Conservation (phyloP, 805 yeast genomes). For the Clavispora santaluciae region DNA sequence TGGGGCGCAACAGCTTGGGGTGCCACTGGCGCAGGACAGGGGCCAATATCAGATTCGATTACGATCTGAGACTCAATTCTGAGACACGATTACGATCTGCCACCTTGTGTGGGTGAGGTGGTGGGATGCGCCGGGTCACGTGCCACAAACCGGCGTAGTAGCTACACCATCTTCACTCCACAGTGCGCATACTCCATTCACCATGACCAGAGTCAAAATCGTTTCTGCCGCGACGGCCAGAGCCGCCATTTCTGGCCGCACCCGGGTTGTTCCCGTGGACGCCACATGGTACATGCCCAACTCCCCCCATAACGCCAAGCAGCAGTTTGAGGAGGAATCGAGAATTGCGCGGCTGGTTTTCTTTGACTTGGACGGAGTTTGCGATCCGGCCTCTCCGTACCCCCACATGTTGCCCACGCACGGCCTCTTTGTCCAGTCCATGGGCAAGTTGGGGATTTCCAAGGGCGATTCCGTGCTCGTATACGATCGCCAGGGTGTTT, state of each 20-base stretch:
- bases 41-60: no score
- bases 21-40: no score
- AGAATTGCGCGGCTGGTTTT: slow-evolving; percentile 38
- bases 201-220: slow-evolving; percentile 2
- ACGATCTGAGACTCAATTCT: no score
- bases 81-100: no score
- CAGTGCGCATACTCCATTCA: background rate
- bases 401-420: slow-evolving; percentile 89
- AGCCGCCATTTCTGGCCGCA: slow-evolving; percentile 9
- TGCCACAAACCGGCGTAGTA: no score
- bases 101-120: no score
- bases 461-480: slow-evolving; percentile 61
- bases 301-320: slow-evolving; percentile 51
- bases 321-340: slow-evolving; percentile 48
- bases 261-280: slow-evolving; percentile 58
- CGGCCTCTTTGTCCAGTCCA: slow-evolving; percentile 48
- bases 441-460: slow-evolving; percentile 52
- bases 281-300: slow-evolving; percentile 93
- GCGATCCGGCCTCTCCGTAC: slow-evolving; percentile 47
- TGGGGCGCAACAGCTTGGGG: no score
- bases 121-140: no score
- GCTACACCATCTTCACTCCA: no score
- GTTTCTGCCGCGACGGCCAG: slow-evolving; percentile 5
- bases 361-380: slow-evolving; percentile 15
- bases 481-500: slow-evolving; percentile 81